Percentiles rank a stretch among this genome's conserved stretches.
Evolutionary conservation across 768 basidiomycete genomes (phyloP).

Genomic region (Leccinellum albellum): DNA sequence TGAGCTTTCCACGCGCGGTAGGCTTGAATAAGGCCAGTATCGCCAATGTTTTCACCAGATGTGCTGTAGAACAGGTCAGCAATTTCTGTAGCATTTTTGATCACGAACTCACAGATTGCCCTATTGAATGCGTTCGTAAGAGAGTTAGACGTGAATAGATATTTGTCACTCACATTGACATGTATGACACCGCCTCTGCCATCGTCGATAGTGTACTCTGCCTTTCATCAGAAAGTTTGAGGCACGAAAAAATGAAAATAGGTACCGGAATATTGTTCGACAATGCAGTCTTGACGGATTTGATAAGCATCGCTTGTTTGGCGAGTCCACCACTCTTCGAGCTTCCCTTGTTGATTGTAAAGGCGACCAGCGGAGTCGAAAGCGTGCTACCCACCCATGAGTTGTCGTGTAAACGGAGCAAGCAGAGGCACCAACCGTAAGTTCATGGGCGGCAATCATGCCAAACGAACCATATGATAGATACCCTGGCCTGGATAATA

Average conservation of each 20-base stretch:
- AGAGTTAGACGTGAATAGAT: background rate
- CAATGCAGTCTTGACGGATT: constrained; percentile 79
- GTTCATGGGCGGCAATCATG: constrained; percentile 86
- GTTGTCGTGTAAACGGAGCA: background rate
- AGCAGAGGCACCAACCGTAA: constrained; percentile 54
- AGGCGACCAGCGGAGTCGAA: constrained; percentile 87
- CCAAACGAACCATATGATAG: constrained; percentile 92
- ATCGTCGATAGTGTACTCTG: constrained; percentile 80
- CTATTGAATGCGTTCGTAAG: constrained; percentile 33
- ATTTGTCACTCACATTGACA: constrained; percentile 62
- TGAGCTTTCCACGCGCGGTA: constrained; percentile 90
- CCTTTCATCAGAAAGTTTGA: constrained; percentile 1
- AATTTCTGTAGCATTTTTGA: background rate
- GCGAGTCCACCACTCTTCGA: constrained; percentile 93
- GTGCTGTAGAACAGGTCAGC: constrained; percentile 46
- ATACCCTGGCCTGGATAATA: constrained; percentile 71
- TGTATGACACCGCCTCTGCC: constrained; percentile 79
- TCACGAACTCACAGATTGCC: constrained; percentile 63
- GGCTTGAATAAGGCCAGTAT: constrained; percentile 79
- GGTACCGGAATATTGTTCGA: constrained; percentile 85
- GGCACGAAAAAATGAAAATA: constrained; percentile 15
- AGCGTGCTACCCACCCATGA: constrained; percentile 54
- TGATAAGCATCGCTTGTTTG: constrained; percentile 81
- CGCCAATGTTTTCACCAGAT: constrained; percentile 89
- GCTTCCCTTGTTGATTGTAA: constrained; percentile 86